phyloP scores from a whole-genome alignment of 352 stramenopile species.

The Blastocystis sp. region DNA sequence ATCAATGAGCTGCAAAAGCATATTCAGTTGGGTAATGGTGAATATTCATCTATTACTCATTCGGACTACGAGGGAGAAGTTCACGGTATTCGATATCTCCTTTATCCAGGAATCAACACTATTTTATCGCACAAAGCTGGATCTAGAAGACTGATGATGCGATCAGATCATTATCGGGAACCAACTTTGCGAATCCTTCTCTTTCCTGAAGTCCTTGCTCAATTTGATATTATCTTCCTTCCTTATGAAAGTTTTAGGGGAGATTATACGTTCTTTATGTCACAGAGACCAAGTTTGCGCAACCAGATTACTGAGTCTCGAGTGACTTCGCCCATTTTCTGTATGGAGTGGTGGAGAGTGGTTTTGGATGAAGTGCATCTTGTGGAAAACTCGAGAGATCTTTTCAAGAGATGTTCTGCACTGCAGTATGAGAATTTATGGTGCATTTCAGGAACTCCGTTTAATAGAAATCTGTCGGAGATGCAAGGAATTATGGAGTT shows the following conservation, averaged over 20 bases:
- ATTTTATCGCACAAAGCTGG: not conserved
- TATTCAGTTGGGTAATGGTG: not conserved
- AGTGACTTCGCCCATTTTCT: not conserved
- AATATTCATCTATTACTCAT: not conserved
- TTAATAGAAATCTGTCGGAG: constrained; percentile 2
- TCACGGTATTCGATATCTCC: not conserved
- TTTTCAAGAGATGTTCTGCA: not conserved
- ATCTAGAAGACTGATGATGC: not conserved
- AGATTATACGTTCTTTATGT: not conserved
- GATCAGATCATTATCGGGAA: not conserved
- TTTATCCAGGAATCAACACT: not conserved
- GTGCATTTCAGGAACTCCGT: constrained; percentile 45
- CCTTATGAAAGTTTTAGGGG: constrained; percentile 3
- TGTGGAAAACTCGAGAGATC: not conserved
- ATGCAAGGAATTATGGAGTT: not conserved
- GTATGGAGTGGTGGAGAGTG: constrained; percentile 16
- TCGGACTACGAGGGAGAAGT: not conserved
- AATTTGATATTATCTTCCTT: constrained; percentile 43
- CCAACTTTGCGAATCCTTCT: not conserved
- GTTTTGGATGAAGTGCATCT: constrained; percentile 58
- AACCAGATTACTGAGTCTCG: not conserved
- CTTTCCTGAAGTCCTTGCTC: not conserved
- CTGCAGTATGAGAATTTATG: not conserved
- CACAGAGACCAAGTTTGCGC: not conserved
- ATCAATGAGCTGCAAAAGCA: constrained; percentile 33